phyloP scores from a whole-genome alignment of 1,284 basidiomycete genomes.

The Irpex rosettiformis region DNA sequence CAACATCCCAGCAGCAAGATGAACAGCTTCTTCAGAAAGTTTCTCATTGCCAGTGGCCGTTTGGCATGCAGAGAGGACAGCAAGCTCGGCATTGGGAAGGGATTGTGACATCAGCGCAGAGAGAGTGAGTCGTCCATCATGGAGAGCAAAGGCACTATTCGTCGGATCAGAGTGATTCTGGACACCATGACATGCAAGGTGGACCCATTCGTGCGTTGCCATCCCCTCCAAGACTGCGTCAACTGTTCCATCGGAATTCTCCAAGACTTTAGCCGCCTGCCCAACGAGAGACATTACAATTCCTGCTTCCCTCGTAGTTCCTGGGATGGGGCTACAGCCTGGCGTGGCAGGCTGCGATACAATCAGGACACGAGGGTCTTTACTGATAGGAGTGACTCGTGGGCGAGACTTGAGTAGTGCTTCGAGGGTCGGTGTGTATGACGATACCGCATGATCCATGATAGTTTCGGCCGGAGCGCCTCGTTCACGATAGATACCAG shows the following conservation, averaged over 20 bases:
- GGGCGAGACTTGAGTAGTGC: neutral
- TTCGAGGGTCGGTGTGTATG: neutral
- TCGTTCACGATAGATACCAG: neutral
- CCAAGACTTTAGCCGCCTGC: neutral
- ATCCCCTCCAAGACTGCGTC: constrained; percentile 9
- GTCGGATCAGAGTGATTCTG: constrained; percentile 13
- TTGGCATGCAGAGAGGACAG: constrained; percentile 26
- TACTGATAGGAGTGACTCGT: neutral
- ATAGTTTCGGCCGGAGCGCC: neutral
- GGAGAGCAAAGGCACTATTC: constrained; percentile 17
- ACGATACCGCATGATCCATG: neutral
- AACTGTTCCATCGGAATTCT: constrained; percentile 1
- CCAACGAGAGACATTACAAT: neutral
- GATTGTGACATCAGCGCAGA: constrained; percentile 13
- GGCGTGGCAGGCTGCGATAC: neutral
- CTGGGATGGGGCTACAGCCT: neutral
- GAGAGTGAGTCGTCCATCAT: constrained; percentile 13
- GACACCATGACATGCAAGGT: constrained; percentile 20
- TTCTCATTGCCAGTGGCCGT: constrained; percentile 14
- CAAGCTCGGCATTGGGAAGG: constrained; percentile 19
- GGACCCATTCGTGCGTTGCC: constrained; percentile 15
- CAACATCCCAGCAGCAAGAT: constrained; percentile 33
- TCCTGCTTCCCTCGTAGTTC: neutral
- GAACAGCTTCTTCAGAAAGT: constrained; percentile 30
- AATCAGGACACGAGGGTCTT: neutral